phyloP scores from a whole-genome alignment of 2,329 filamentous ascomycete species.

The Ophiosphaerella narmari region DNA sequence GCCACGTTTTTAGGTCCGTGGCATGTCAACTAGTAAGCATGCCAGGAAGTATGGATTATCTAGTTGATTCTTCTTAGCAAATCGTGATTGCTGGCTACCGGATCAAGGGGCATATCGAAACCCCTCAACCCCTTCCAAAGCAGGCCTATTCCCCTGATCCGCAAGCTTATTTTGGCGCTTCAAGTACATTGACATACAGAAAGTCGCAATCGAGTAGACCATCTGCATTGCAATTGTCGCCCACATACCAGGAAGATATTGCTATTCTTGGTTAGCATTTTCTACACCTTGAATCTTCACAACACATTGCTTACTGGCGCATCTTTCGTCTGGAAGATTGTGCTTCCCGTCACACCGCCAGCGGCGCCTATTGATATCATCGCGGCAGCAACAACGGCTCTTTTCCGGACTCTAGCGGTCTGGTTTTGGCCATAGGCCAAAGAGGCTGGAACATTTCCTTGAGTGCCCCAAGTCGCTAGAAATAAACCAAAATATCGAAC shows the following conservation, averaged over 20 bases:
- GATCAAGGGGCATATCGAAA: conserved; percentile 31
- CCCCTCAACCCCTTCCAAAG: conserved; percentile 31
- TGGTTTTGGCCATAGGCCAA: conserved; percentile 38
- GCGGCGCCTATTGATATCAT: conserved; percentile 33
- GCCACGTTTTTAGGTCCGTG: no score
- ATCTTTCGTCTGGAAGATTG: conserved; percentile 33
- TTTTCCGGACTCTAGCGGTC: conserved; percentile 35
- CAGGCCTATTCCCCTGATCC: conserved; percentile 24
- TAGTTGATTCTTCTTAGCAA: no score
- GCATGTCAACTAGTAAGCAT: no score
- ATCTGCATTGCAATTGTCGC: conserved; percentile 33
- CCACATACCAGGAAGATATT: conserved; percentile 36
- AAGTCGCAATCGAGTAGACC: conserved; percentile 25
- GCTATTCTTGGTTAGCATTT: conserved; percentile 10
- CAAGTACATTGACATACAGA: conserved; percentile 32
- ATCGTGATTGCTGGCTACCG: not conserved
- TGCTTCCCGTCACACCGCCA: conserved; percentile 31
- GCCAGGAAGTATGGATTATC: no score
- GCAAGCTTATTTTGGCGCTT: conserved; percentile 27
- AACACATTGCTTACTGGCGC: conserved; percentile 21
- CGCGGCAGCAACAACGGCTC: conserved; percentile 36
- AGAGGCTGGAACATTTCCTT: conserved; percentile 22
- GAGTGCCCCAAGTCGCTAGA: conserved; percentile 23
- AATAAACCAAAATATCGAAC: conserved; percentile 32
- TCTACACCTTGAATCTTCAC: not conserved